These are phyloP conservation scores for Meyerozyma elateridarum DNA, from an alignment of 1,139 yeast genomes.

Conservation along the genomic window DNA sequence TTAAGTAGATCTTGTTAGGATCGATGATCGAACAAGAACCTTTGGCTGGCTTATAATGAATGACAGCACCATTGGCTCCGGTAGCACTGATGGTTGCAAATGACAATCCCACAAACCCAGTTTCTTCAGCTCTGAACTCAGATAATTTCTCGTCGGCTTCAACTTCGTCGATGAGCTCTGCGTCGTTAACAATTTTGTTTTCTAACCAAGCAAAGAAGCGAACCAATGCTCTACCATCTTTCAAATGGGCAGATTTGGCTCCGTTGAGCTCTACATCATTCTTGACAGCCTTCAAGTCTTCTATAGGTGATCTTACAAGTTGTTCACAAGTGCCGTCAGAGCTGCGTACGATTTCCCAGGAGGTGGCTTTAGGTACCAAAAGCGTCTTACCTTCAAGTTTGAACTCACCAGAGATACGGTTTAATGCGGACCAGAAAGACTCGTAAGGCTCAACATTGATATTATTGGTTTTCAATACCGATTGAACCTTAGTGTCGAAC, in stretches of 20 bases:
- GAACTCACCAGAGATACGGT: conserved; percentile 37
- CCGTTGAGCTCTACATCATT: conserved; percentile 71
- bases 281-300: conserved; percentile 72
- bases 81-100: conserved; percentile 91
- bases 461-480: conserved; percentile 31
- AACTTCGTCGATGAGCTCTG: conserved; percentile 67
- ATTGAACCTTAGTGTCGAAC: conserved; percentile 27
- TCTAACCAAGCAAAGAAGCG: conserved; percentile 88
- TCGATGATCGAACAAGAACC: conserved; percentile 64
- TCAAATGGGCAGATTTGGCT: conserved; percentile 72
- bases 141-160: conserved; percentile 70
- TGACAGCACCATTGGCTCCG: conserved; percentile 89
- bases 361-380: conserved; percentile 59
- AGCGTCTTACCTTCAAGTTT: conserved; percentile 39
- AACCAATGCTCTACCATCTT: conserved; percentile 81
- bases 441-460: conserved; percentile 50
- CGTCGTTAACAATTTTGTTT: conserved; percentile 48
- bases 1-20: conserved; percentile 71
- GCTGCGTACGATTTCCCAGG: conserved; percentile 77
- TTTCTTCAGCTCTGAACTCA: conserved; percentile 58
- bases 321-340: conserved; percentile 38
- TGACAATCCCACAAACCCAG: conserved; percentile 73
- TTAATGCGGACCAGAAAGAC: conserved; percentile 51
- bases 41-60: conserved; percentile 77
- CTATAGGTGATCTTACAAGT: conserved; percentile 58